Base-by-base conservation (phyloP, 2,329 filamentous ascomycete genomes). In the Cladobotryum protrusum region DNA sequence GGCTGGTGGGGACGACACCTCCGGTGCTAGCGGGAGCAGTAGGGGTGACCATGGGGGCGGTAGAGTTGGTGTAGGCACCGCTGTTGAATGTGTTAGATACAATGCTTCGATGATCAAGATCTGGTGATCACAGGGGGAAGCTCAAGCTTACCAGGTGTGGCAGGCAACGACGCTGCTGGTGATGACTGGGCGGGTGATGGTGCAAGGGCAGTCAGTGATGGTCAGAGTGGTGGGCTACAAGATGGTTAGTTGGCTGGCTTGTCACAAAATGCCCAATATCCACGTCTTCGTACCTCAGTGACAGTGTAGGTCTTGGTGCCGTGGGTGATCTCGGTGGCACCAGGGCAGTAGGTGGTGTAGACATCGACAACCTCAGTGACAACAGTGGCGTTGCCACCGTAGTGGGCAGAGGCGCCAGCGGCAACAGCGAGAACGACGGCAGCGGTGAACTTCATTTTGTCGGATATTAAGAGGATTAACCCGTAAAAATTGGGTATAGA, bases 131-230 rank as follows among this genome's bases (percentile, higher is more conserved):
- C 24, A 8, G 24, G 33, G 13, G 17, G 15, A 6, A 14, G 3
- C 4, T 6, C 29, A 18, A 46, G 59, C 71, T 63, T 72, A 78
- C 75, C 77, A 80, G 69, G 69, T 71, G 65, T 71, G 61, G 78
- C 78, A 81, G 67, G 70, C 59, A 42, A 80, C 76, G 42, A 70
- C 67, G 55, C 74, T 72, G 65, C 72, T 71, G 67, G 71, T 75
- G 64, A 70, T 69, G 59, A 82, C 71, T 48, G 80, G 78, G 72
- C 76, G 78, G 72, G 74, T 77, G 70, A 82, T 63, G 64, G 80
- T 87, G 82, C 82, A 86, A 60, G 83, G 79, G 78, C 84, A 86
- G 76, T 85, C 74, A 61, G 81, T 81, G 76, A 87, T 79, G 73
- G 83, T 87, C 68, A 86, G 69, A 67, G 81, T 84, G 67, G 82